Percentiles rank a stretch among this genome's conserved stretches.
phyloP scores from a whole-genome alignment of 768 basidiomycete genomes.

The Lactarius indigo region DNA sequence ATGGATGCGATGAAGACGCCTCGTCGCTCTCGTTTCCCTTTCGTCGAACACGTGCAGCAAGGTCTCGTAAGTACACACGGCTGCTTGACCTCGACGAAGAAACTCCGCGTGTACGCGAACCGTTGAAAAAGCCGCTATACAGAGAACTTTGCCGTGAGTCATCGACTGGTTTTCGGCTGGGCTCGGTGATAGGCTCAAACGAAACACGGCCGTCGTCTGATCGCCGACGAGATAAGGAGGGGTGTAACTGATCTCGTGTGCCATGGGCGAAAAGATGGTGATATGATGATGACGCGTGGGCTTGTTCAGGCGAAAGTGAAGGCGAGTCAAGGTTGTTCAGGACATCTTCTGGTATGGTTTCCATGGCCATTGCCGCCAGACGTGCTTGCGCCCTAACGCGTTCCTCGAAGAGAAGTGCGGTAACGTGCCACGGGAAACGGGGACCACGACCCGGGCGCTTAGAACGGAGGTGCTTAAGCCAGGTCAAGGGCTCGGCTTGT shows the following conservation, averaged over 20 bases:
- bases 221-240: constrained; percentile 28
- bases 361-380: constrained; percentile 39
- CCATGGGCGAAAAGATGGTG: constrained; percentile 24
- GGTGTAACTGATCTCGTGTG: constrained; percentile 15
- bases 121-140: constrained; percentile 38
- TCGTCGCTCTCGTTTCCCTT: constrained; percentile 45
- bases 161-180: constrained; percentile 45
- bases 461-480: constrained; percentile 65
- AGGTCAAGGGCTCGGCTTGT: constrained; percentile 64
- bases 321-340: constrained; percentile 19
- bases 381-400: constrained; percentile 45
- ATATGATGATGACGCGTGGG: constrained; percentile 13
- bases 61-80: constrained; percentile 38
- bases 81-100: constrained; percentile 46
- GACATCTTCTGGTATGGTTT: constrained; percentile 45
- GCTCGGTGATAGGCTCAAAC: constrained; percentile 54
- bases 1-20: constrained; percentile 39
- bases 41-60: constrained; percentile 34
- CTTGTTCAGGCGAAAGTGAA: constrained; percentile 16
- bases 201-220: constrained; percentile 50
- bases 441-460: constrained; percentile 35
- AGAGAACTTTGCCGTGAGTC: constrained; percentile 34
- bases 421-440: constrained; percentile 57
- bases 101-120: constrained; percentile 35
- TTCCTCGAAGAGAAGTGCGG: constrained; percentile 68